Base-by-base conservation (phyloP, 108 stramenopile species). In the Epithemia pelagica region DNA sequence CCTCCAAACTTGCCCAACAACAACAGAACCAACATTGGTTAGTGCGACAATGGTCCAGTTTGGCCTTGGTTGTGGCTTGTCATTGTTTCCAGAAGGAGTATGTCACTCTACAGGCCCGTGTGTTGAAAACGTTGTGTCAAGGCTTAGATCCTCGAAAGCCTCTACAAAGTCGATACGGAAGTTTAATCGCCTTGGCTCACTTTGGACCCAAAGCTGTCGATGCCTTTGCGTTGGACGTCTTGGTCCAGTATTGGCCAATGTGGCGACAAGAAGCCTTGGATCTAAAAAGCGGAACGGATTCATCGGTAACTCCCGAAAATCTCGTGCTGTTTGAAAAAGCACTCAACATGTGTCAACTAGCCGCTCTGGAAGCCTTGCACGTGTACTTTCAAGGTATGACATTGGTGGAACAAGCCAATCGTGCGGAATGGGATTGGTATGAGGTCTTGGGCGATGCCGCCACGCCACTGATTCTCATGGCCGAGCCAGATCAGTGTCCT, bases 171-270 rank as follows among this genome's bases (percentile, higher is more conserved):
- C 1, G 53, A 78, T 94, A 81, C 74, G 92, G 92, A 33, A 89
- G 89, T 30, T 76, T 94, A 60, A 85, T 89, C 19, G 92, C 86
- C 0, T 77, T 89, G 65, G 73, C 88, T 0, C 61, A 77, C 23
- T 94, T 94, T 77, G 92, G 92, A 30, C 76, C 82, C 25, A 78
- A 83, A 51, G 86, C 88, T 1, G 73, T 94, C 37, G 87, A 88
- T 75, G 86, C 89, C 28, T 90, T 94, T 77, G 64, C 89, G 21
- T 67, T 94, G 54, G 89, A 88, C 18, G 30, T 87, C 61, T 81
- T 80, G 19, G 23, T 74, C 65, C 67, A 75, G 25, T 84, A 86
- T 55, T 94, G 89, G 89, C 74, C 79, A 20, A 52, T 61, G 32
- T 90, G 85, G 88, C 83, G 88, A 54, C 32, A 31, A 33, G 71